Base-by-base conservation (phyloP, 345 rosid species). In the Pugionium cornutum region DNA sequence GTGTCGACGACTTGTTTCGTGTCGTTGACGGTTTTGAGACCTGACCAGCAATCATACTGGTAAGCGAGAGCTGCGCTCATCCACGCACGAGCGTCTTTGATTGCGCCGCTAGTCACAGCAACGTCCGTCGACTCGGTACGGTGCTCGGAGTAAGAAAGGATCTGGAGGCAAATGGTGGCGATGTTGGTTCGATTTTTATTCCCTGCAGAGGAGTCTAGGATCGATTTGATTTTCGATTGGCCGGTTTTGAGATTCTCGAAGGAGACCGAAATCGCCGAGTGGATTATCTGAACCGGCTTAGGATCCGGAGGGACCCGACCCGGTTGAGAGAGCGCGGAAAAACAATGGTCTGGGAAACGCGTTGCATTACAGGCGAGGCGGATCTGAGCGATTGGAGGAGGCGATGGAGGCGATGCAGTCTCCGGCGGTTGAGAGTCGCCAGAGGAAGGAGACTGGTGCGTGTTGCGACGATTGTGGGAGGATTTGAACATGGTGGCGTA, bases 1-100 rank as follows among this genome's bases (percentile, higher is more conserved):
- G 96, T 80, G 27, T 72, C 70, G 60, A 59, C 54, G 32, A 70
- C 86, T 49, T 48, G 35, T 29, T 77, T 66, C 5, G 97, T 87
- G 62, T 78, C 91, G 74, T 90, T 92, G 5, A 82, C 87, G 63
- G 81, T 86, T 77, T 80, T 83, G 29, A 92, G 76, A 4, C 77
- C 90, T 2, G 82, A 45, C 84, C 86, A 90, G 77, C 97, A 92
- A 45, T 83, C 96, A 80, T 86, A 86, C 62, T 88, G 90, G 79
- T 79, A 86, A 9, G 81, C 69, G 34, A 89, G 50, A 1, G 96
- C 90, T 0, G 98, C 97, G 68, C 83, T 78, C 83, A 83, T 81
- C 90, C 89, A 92, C 0, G 94, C 90, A 0, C 96, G 83, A 1
- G 87, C 90, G 50, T 89, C 91, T 78, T 89, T 90, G 65, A 70